Evolutionary conservation across 2,329 filamentous ascomycete genomes (phyloP).

Genomic region (Ceratocystis smalleyi): DNA sequence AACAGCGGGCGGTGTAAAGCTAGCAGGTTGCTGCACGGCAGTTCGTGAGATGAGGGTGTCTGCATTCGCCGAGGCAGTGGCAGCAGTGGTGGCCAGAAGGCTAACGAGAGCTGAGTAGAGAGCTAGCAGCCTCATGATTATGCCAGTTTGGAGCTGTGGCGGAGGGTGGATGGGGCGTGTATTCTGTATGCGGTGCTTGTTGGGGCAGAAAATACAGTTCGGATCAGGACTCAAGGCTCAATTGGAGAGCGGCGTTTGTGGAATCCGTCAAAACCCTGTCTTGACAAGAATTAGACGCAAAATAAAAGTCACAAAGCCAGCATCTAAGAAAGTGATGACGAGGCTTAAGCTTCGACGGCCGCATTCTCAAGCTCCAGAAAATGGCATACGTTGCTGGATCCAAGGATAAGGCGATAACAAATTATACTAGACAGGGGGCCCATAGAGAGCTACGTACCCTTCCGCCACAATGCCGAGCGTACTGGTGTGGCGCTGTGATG

Average conservation of each 20-base stretch:
- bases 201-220: slow-evolving; percentile 7
- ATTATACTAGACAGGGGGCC: neutral
- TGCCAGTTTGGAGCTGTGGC: neutral
- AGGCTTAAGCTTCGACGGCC: slow-evolving; percentile 12
- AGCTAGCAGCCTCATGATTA: slow-evolving; percentile 30
- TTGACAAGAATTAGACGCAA: neutral
- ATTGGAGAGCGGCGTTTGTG: neutral
- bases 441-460: neutral
- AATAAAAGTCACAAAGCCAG: slow-evolving; percentile 15
- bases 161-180: neutral
- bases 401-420: neutral
- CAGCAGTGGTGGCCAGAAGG: slow-evolving; percentile 36
- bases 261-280: neutral
- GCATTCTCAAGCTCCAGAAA: slow-evolving; percentile 15
- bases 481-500: neutral
- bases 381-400: slow-evolving; percentile 24
- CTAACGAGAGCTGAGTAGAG: slow-evolving; percentile 44
- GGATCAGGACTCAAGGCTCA: neutral
- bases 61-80: slow-evolving; percentile 27
- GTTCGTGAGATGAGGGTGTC: slow-evolving; percentile 33
- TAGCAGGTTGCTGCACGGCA: slow-evolving; percentile 43
- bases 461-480: neutral
- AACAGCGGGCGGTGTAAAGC: slow-evolving; percentile 63
- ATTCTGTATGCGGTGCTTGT: neutral
- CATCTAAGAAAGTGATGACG: slow-evolving; percentile 13